Evolutionary conservation across 768 basidiomycete species (phyloP), one percentile per base, ranked within the genome.

Genomic region (Amanita pseudoporphyria): DNA sequence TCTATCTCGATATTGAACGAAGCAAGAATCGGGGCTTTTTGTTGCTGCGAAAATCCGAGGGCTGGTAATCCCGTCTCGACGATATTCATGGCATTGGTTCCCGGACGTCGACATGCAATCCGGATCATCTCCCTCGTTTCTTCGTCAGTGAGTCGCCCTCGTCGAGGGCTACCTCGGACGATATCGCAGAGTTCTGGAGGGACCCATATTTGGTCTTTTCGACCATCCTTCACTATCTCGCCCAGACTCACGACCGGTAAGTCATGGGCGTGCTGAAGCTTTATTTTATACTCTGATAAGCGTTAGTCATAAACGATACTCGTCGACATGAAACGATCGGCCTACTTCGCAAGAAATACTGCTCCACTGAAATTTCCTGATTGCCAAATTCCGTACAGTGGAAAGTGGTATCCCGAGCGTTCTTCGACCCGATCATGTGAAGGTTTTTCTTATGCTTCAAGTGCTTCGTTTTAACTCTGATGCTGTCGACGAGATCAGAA

Each of bases 111-210:
- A 62, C 81, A 84, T 0, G 87, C 87, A 47, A 67, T 67, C 36
- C 67, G 68, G 51, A 90, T 82, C 87, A 90, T 89, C n/a, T 70
- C 62, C 0, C 78, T 66, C 0, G 84, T 86, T 57, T 84, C 80
- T 5, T 57, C 67, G n/a, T 77, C 77, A 49, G 63, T 72, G 2
- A 89, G 77, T 51, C 72, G 78, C 5, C 76, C 82, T 18, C 71
- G 67, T 62, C 76, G 85, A 0, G 81, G 68, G 53, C 77, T 76
- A 6, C 80, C 80, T 0, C 73, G 63, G 9, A 70, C 61, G 44
- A 90, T 84, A 19, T 76, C 66, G 66, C 87, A 89, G 1, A 90
- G 44, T 60, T 90, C 87, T 0, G 83, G 78, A 0, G 87, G 87
- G 1, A 87, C 62, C 56, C 62, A 76, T 14, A 28, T 45, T 5